Evolutionary conservation across 495 filamentous ascomycete genomes (phyloP).

Genomic region (Darksidea phi): DNA sequence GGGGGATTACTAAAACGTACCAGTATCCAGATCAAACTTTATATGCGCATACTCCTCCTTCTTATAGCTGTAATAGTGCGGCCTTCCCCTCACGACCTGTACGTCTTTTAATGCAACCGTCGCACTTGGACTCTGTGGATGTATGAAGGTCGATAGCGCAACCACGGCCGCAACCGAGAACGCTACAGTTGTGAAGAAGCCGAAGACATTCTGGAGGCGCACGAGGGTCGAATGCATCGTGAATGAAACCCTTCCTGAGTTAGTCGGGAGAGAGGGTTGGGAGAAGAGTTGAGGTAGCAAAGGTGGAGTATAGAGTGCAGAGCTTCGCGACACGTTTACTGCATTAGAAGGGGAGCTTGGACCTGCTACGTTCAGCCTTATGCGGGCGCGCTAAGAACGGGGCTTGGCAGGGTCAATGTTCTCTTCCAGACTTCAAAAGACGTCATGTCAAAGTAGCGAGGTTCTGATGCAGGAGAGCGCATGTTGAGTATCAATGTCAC

Average conservation of each 20-base stretch:
- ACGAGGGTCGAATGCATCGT: slow-evolving; percentile 88
- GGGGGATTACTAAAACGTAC: slow-evolving; percentile 41
- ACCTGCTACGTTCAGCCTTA: too few species aligned
- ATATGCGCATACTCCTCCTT: slow-evolving; percentile 93
- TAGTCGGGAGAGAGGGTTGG: background rate
- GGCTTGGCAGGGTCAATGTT: too few species aligned
- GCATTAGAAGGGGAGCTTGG: too few species aligned
- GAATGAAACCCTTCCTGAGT: too few species aligned
- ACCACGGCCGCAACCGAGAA: slow-evolving; percentile 76
- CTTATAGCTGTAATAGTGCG: slow-evolving; percentile 89
- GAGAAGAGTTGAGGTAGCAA: background rate
- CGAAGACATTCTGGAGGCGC: slow-evolving; percentile 87
- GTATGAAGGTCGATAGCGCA: slow-evolving; percentile 72
- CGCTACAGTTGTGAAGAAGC: slow-evolving; percentile 94
- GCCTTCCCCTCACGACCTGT: slow-evolving; percentile 85
- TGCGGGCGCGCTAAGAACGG: too few species aligned
- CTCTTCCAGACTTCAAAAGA: too few species aligned
- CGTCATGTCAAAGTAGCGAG: too few species aligned
- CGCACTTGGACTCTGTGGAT: slow-evolving; percentile 64
- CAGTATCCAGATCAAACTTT: slow-evolving; percentile 83
- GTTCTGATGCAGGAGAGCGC: too few species aligned
- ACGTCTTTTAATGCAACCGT: slow-evolving; percentile 70
- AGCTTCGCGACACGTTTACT: slow-evolving; percentile 27
- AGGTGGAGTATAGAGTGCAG: background rate
- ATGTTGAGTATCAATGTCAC: too few species aligned